phyloP scores from a whole-genome alignment of 2,329 filamentous ascomycete genomes.

The Diaporthe amygdali region DNA sequence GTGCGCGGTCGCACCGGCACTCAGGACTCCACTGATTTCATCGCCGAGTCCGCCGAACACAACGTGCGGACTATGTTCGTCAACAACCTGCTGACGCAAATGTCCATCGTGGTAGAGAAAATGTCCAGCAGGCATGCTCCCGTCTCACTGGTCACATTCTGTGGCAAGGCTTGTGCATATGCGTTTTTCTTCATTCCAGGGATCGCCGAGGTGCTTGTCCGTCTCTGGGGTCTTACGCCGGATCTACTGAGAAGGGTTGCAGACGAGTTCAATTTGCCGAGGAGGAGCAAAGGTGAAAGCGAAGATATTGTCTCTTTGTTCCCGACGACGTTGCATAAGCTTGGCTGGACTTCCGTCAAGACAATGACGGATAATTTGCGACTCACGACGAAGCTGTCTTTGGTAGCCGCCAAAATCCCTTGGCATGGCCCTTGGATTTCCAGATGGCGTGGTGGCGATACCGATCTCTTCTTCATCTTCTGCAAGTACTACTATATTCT shows the following conservation, averaged over 20 bases:
- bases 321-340: slow-evolving; percentile 65
- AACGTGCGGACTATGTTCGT: slow-evolving; percentile 89
- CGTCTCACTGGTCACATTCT: slow-evolving; percentile 77
- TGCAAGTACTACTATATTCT: slow-evolving; percentile 86
- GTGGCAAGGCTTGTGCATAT: slow-evolving; percentile 88
- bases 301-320: slow-evolving; percentile 73
- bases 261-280: slow-evolving; percentile 69
- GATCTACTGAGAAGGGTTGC: slow-evolving; percentile 74
- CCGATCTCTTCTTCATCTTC: slow-evolving; percentile 90
- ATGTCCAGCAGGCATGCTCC: slow-evolving; percentile 78
- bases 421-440: slow-evolving; percentile 88
- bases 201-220: slow-evolving; percentile 80
- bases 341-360: slow-evolving; percentile 61
- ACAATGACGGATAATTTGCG: slow-evolving; percentile 62
- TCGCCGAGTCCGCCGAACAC: slow-evolving; percentile 76
- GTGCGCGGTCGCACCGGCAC: slow-evolving; percentile 57
- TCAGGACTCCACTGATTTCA: slow-evolving; percentile 69
- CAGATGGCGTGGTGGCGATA: slow-evolving; percentile 86
- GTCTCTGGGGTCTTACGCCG: slow-evolving; percentile 77
- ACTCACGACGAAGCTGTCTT: slow-evolving; percentile 66
- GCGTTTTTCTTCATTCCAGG: slow-evolving; percentile 93
- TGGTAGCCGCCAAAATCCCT: slow-evolving; percentile 73
- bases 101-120: slow-evolving; percentile 86
- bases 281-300: slow-evolving; percentile 59
- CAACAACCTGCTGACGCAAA: slow-evolving; percentile 80